Evolutionary conservation across 208 protist species (phyloP).

Genomic region (Polymyxa betae): DNA sequence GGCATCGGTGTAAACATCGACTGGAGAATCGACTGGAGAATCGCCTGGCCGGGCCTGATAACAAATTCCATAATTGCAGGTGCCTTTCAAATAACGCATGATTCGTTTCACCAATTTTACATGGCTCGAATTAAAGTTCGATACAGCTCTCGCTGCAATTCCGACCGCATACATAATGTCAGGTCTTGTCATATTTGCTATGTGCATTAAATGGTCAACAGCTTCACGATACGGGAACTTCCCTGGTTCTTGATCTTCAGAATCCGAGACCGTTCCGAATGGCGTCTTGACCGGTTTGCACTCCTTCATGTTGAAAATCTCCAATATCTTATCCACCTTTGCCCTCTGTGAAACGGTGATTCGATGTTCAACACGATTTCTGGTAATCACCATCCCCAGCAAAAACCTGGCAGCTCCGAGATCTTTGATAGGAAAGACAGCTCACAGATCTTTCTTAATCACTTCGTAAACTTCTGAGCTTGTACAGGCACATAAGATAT

Average conservation of each 20-base stretch:
- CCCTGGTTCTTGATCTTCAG: not conserved
- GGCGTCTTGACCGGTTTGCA: conserved; percentile 10
- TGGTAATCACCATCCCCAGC: not conserved
- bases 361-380: not conserved
- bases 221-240: conserved; percentile 15
- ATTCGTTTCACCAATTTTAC: not conserved
- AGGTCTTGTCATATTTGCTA: conserved; percentile 24
- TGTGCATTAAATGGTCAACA: conserved; percentile 1
- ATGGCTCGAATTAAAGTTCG: not conserved
- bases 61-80: conserved; percentile 18
- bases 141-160: not conserved
- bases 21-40: conserved; percentile 2
- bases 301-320: conserved; percentile 32
- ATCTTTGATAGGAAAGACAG: conserved; percentile 33
- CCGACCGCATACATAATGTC: conserved; percentile 39
- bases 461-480: not conserved
- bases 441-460: not conserved
- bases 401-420: conserved; percentile 1
- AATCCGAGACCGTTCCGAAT: not conserved
- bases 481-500: conserved; percentile 21
- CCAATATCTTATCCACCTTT: not conserved
- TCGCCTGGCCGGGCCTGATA: not conserved
- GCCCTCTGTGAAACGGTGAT: not conserved
- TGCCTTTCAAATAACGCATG: conserved; percentile 24
- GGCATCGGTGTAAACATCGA: conserved; percentile 15